These are phyloP conservation scores for Bidens hawaiensis DNA, from an alignment of 140 eudicot genomes.

Conservation along the genomic window DNA sequence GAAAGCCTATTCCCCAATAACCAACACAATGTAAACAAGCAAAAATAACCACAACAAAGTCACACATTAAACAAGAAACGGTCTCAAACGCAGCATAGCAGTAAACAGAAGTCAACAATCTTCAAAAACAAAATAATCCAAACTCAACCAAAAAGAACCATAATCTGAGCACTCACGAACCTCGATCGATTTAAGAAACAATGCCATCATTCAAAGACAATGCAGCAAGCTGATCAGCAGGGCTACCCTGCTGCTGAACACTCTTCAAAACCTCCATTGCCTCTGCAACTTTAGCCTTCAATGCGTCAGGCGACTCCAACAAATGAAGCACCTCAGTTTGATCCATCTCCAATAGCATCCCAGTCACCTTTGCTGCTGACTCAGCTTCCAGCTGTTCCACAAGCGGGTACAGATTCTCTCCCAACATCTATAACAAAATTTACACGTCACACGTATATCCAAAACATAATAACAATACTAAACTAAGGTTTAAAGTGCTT, in stretches of 20 bases:
- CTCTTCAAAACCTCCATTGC: conserved; percentile 84
- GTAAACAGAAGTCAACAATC: not conserved
- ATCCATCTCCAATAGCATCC: conserved; percentile 92
- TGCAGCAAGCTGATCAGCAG: conserved; percentile 71
- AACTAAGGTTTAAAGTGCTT: not conserved
- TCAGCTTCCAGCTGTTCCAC: conserved; percentile 83
- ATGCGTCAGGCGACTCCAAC: conserved; percentile 83
- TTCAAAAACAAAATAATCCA: conserved; percentile 6
- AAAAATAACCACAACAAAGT: not conserved
- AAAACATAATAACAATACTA: not conserved
- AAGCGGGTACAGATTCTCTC: conserved; percentile 80
- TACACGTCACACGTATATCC: not conserved
- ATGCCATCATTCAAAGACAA: conserved; percentile 55
- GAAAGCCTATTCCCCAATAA: not conserved
- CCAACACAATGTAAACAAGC: not conserved
- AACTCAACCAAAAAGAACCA: not conserved
- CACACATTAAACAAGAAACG: not conserved
- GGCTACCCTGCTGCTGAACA: conserved; percentile 56
- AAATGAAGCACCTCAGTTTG: conserved; percentile 81
- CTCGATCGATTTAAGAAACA: conserved; percentile 19
- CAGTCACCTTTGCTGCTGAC: conserved; percentile 86
- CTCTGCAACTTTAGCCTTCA: conserved; percentile 78
- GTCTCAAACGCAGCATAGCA: not conserved
- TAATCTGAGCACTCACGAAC: not conserved
- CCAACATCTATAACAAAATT: conserved; percentile 62